These are phyloP conservation scores for Lactarius tabidus DNA, from an alignment of 768 basidiomycete genomes.

Conservation along the genomic window DNA sequence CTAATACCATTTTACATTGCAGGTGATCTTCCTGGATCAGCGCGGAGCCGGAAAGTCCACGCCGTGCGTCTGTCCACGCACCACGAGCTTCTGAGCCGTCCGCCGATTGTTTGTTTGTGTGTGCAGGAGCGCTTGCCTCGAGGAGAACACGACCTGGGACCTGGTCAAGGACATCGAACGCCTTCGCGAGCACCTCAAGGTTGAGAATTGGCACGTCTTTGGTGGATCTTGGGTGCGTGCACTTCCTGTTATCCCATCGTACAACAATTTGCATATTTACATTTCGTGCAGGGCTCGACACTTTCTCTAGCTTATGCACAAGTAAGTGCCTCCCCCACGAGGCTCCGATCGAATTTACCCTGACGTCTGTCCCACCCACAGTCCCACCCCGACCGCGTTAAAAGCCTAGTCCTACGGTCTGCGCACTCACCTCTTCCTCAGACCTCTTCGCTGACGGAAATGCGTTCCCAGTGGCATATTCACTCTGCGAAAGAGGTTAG, in stretches of 20 bases:
- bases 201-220: slow-evolving; percentile 92
- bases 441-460: slow-evolving; percentile 2
- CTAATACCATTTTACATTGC: slow-evolving; percentile 7
- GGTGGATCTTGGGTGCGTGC: slow-evolving; percentile 82
- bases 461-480: slow-evolving; percentile 69
- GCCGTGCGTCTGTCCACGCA: slow-evolving; percentile 50
- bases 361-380: slow-evolving; percentile 30
- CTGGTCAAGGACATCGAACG: slow-evolving; percentile 88
- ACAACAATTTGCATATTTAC: background rate
- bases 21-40: slow-evolving; percentile 90
- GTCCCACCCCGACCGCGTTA: slow-evolving; percentile 79
- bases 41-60: slow-evolving; percentile 84
- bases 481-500: slow-evolving; percentile 73
- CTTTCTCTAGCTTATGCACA: slow-evolving; percentile 84
- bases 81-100: background rate
- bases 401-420: slow-evolving; percentile 72
- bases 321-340: slow-evolving; percentile 35
- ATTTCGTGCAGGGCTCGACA: slow-evolving; percentile 66
- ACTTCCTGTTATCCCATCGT: background rate
- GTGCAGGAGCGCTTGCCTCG: slow-evolving; percentile 61
- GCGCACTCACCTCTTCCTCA: slow-evolving; percentile 12
- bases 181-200: slow-evolving; percentile 64
- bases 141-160: slow-evolving; percentile 93
- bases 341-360: background rate
- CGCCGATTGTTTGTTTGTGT: slow-evolving; percentile 12